These are phyloP conservation scores for Debaryomyces coudertii DNA, from an alignment of 1,139 yeast genomes.

Conservation along the genomic window DNA sequence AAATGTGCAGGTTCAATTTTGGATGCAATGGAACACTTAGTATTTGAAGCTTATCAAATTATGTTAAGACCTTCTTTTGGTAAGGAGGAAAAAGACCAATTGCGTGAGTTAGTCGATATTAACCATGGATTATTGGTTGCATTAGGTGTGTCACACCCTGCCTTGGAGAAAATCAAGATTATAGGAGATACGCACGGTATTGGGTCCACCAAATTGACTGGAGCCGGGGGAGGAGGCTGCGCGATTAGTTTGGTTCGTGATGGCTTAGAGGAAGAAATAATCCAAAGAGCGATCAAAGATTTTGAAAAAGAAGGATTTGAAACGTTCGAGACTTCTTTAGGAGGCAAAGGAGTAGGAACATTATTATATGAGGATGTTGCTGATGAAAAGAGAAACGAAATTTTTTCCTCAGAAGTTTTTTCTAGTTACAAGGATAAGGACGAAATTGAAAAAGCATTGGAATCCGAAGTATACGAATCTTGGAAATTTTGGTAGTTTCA, in stretches of 20 bases:
- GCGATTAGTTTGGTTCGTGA: constrained; percentile 81
- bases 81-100: constrained; percentile 41
- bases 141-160: constrained; percentile 91
- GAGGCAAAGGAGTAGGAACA: constrained; percentile 86
- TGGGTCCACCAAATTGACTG: constrained; percentile 93
- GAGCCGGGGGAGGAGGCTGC: constrained; percentile 99
- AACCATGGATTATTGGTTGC: constrained; percentile 89
- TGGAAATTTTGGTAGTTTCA: constrained; percentile 64
- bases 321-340: constrained; percentile 80
- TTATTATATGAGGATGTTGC: constrained; percentile 30
- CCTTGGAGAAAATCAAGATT: constrained; percentile 70
- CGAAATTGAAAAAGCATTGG: constrained; percentile 52
- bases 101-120: constrained; percentile 71
- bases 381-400: constrained; percentile 15
- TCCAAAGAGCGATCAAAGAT: constrained; percentile 40
- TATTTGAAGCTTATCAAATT: constrained; percentile 67
- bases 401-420: constrained; percentile 42
- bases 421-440: constrained; percentile 39
- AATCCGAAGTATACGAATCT: constrained; percentile 40
- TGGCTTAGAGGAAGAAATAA: constrained; percentile 33
- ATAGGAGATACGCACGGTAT: constrained; percentile 61
- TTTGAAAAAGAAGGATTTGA: constrained; percentile 61
- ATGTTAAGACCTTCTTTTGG: constrained; percentile 58
- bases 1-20: constrained; percentile 59
- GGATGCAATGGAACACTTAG: constrained; percentile 69